phyloP scores from a whole-genome alignment of 2,329 filamentous ascomycete genomes.

The Alternaria ethzedia region DNA sequence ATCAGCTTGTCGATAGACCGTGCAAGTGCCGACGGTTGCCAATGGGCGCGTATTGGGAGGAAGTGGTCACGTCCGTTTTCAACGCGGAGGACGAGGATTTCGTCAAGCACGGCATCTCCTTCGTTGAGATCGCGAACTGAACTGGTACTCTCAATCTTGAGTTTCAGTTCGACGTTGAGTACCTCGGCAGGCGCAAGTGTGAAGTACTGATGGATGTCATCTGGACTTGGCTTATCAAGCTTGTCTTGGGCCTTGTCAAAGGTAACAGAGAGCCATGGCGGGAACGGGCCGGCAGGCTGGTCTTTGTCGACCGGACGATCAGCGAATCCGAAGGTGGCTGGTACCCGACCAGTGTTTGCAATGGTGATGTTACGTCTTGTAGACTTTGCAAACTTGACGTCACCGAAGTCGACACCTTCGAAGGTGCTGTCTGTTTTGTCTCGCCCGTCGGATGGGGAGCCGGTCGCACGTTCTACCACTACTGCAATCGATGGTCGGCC shows the following conservation, averaged over 20 bases:
- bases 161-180: slow-evolving; percentile 70
- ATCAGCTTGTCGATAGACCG: slow-evolving; percentile 89
- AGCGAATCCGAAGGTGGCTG: slow-evolving; percentile 80
- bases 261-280: slow-evolving; percentile 73
- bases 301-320: slow-evolving; percentile 67
- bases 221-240: slow-evolving; percentile 32
- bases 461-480: slow-evolving; percentile 68
- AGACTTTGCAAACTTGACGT: slow-evolving; percentile 71
- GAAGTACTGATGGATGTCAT: slow-evolving; percentile 57
- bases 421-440: slow-evolving; percentile 47
- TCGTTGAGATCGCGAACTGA: slow-evolving; percentile 76
- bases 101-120: slow-evolving; percentile 71
- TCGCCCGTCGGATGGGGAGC: slow-evolving; percentile 24
- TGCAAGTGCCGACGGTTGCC: slow-evolving; percentile 83
- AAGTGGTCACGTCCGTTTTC: slow-evolving; percentile 89
- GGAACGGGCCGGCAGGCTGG: slow-evolving; percentile 51
- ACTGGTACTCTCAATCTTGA: slow-evolving; percentile 68
- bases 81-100: slow-evolving; percentile 86
- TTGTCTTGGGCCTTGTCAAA: slow-evolving; percentile 63
- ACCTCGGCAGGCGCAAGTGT: slow-evolving; percentile 86
- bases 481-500: slow-evolving; percentile 81
- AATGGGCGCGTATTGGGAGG: slow-evolving; percentile 77
- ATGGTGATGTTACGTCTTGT: slow-evolving; percentile 76
- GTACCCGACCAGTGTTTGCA: slow-evolving; percentile 87
- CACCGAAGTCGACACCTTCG: slow-evolving; percentile 78